Evolutionary conservation across 164 flowering plant genomes (phyloP).

Genomic region (Tetrastigma voinierianum): DNA sequence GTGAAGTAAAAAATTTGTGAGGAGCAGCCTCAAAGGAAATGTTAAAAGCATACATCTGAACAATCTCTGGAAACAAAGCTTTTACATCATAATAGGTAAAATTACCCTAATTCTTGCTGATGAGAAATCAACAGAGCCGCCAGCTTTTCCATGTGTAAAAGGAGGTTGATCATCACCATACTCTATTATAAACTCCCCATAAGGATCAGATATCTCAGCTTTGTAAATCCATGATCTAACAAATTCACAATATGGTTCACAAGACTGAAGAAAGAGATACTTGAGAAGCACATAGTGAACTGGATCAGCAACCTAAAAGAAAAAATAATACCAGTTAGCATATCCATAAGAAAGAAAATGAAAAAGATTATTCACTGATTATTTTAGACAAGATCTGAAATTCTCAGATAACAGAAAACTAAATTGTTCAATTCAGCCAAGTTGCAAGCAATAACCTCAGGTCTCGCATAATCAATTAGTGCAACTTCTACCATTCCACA

Average conservation of each 20-base stretch:
- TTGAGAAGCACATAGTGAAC: conserved; percentile 58
- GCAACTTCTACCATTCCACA: too few relatives aligned
- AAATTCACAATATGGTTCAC: conserved; percentile 80
- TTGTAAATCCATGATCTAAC: conserved; percentile 88
- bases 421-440: too few relatives aligned
- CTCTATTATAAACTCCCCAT: conserved; percentile 74
- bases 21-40: conserved; percentile 5
- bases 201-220: conserved; percentile 79
- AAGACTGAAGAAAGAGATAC: conserved; percentile 71
- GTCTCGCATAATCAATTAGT: too few relatives aligned
- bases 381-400: background rate
- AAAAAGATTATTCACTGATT: background rate
- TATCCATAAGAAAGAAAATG: background rate
- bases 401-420: background rate
- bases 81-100: background rate
- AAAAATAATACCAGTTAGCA: conserved; percentile 4
- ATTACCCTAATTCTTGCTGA: conserved; percentile 61
- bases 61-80: conserved; percentile 1
- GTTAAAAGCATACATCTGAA: background rate
- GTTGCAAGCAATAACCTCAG: too few relatives aligned
- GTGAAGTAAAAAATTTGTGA: conserved; percentile 16
- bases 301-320: conserved; percentile 82
- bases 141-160: conserved; percentile 44
- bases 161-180: conserved; percentile 24
- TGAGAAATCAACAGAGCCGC: conserved; percentile 27